Conservation (phyloP, 164 flowering plant genomes). For the Liriodendron chinense region DNA sequence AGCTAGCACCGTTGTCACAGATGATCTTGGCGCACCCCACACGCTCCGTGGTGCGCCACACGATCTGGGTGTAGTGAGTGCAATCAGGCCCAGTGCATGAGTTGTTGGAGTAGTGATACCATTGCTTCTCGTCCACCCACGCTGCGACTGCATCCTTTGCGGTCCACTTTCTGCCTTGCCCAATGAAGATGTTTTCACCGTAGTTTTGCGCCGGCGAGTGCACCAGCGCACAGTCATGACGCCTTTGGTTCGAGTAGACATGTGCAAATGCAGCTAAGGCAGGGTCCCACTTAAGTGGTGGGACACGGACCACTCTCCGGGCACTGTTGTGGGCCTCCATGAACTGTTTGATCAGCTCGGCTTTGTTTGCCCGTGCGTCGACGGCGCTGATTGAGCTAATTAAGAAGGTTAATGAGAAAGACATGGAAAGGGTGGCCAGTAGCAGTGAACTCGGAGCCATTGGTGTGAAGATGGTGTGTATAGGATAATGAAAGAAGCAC, state of each 20-base stretch:
- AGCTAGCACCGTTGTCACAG: slow-evolving; percentile 20
- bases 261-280: slow-evolving; percentile 23
- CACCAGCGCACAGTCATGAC: slow-evolving; percentile 19
- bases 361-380: neutral
- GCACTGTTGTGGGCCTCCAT: slow-evolving; percentile 25
- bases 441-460: neutral
- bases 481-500: too few relatives aligned
- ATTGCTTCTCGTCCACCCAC: slow-evolving; percentile 23
- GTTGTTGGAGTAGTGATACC: slow-evolving; percentile 13
- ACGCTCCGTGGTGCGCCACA: slow-evolving; percentile 21
- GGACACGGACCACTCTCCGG: slow-evolving; percentile 18
- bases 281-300: slow-evolving; percentile 22
- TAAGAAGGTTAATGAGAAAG: neutral
- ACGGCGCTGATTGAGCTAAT: neutral
- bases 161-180: slow-evolving; percentile 19
- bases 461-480: too few relatives aligned
- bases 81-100: slow-evolving; percentile 10
- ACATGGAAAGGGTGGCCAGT: neutral
- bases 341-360: slow-evolving; percentile 13
- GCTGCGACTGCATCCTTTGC: slow-evolving; percentile 16
- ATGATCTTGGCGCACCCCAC: slow-evolving; percentile 27
- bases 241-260: slow-evolving; percentile 22
- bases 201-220: slow-evolving; percentile 13
- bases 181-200: slow-evolving; percentile 24
- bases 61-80: slow-evolving; percentile 11